Percentiles rank a stretch among this genome's conserved stretches.
Conservation (phyloP, 129 eudicot genomes). For the Erigeron canadensis region DNA sequence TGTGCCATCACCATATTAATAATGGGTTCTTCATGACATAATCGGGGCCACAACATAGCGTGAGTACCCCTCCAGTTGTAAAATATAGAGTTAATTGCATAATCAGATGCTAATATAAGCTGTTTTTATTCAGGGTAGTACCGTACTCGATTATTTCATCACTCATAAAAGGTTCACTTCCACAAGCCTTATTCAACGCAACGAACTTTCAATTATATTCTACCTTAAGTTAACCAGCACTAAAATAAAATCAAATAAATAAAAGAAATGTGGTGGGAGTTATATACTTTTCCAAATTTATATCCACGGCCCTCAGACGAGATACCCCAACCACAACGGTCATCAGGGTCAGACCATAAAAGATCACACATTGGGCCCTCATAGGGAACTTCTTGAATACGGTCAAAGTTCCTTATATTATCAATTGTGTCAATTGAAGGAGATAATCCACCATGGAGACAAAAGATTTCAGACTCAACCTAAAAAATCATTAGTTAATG, state of each 20-base stretch:
- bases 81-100: background rate
- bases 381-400: constrained; percentile 97
- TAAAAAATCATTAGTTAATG: too few species aligned
- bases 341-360: constrained; percentile 94
- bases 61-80: too few species aligned
- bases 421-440: constrained; percentile 91
- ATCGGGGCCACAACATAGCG: too few species aligned
- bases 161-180: background rate
- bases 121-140: too few species aligned
- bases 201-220: background rate
- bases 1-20: too few species aligned
- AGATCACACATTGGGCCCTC: constrained; percentile 98
- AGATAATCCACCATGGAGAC: constrained; percentile 92
- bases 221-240: background rate
- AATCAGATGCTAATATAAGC: background rate
- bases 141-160: background rate
- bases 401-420: constrained; percentile 74
- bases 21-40: too few species aligned
- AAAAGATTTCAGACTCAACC: constrained; percentile 93
- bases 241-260: background rate
- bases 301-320: constrained; percentile 94
- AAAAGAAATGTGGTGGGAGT: background rate
- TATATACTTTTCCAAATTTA: constrained; percentile 84
- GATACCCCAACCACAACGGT: constrained; percentile 96
- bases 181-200: too few species aligned